Percentiles rank a stretch among this genome's conserved stretches.
phyloP scores from a whole-genome alignment of 2,329 filamentous ascomycete species.

The Phialophora macrospora region DNA sequence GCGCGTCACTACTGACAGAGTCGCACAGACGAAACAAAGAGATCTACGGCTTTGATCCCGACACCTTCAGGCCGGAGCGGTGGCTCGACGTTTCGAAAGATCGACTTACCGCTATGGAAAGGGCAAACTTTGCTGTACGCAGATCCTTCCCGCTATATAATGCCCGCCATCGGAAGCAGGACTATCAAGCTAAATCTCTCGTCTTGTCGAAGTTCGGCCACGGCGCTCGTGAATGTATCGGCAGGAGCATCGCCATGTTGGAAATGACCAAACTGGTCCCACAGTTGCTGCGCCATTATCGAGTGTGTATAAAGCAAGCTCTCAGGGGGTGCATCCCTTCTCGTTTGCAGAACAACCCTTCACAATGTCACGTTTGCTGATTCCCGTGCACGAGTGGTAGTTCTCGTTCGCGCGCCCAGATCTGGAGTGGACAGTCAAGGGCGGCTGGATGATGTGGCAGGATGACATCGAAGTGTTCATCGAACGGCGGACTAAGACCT shows the following conservation, averaged over 20 bases:
- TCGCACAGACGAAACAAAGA: constrained; percentile 42
- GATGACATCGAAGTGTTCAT: constrained; percentile 19
- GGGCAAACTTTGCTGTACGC: constrained; percentile 25
- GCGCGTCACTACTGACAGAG: background rate
- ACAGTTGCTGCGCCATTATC: constrained; percentile 30
- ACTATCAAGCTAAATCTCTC: background rate
- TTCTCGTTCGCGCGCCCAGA: constrained; percentile 20
- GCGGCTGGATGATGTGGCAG: constrained; percentile 30
- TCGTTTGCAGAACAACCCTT: background rate
- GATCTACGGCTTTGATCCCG: constrained; percentile 58
- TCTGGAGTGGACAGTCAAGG: constrained; percentile 22
- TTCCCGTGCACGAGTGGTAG: constrained; percentile 1
- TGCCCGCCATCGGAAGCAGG: background rate
- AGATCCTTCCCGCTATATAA: background rate
- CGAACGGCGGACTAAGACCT: background rate
- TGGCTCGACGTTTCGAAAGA: constrained; percentile 63
- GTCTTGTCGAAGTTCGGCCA: constrained; percentile 52
- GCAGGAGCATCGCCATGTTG: constrained; percentile 38
- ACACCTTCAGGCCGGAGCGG: constrained; percentile 70
- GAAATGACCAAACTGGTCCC: constrained; percentile 41
- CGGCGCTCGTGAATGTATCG: constrained; percentile 52
- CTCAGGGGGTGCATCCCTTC: background rate
- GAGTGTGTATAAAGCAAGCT: constrained; percentile 15
- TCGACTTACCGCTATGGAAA: constrained; percentile 57
- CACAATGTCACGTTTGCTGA: background rate